A percentile compares a stretch with the other conserved stretches of the same genome.
Evolutionary conservation across 108 stramenopile genomes (phyloP).

Genomic region (Pseudonitzschia pungens): DNA sequence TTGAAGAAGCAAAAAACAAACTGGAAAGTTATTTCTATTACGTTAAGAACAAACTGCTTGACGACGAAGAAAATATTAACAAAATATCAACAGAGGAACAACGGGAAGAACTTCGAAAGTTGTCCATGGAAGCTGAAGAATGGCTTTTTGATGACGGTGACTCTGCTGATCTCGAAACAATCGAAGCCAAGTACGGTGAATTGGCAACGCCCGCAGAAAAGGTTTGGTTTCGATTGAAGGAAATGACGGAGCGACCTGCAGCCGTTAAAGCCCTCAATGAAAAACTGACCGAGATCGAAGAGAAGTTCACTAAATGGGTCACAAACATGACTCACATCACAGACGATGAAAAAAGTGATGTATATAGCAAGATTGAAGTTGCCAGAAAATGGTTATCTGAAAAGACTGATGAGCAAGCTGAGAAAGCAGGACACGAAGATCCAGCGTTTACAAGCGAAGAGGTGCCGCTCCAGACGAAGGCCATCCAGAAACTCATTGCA

Average conservation of each 20-base stretch:
- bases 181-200: conserved; percentile 78
- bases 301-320: conserved; percentile 87
- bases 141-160: conserved; percentile 98
- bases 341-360: conserved; percentile 87
- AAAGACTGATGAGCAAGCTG: conserved; percentile 69
- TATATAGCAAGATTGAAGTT: conserved; percentile 68
- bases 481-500: conserved; percentile 59
- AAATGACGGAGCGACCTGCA: conserved; percentile 78
- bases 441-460: conserved; percentile 85
- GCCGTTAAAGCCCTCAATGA: conserved; percentile 67
- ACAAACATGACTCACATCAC: conserved; percentile 85
- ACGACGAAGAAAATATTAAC: conserved; percentile 77
- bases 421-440: conserved; percentile 68
- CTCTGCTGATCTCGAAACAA: conserved; percentile 82
- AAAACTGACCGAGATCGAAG: conserved; percentile 63
- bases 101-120: conserved; percentile 75
- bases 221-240: conserved; percentile 78
- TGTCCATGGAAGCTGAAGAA: conserved; percentile 84
- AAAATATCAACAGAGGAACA: conserved; percentile 93
- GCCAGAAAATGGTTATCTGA: conserved; percentile 78
- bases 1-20: conserved; percentile 92
- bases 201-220: conserved; percentile 82
- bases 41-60: conserved; percentile 82
- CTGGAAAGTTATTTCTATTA: conserved; percentile 93
- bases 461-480: conserved; percentile 72